These are phyloP conservation scores for Boletales sp. DNA, from an alignment of 768 basidiomycete species.

Conservation along the genomic window DNA sequence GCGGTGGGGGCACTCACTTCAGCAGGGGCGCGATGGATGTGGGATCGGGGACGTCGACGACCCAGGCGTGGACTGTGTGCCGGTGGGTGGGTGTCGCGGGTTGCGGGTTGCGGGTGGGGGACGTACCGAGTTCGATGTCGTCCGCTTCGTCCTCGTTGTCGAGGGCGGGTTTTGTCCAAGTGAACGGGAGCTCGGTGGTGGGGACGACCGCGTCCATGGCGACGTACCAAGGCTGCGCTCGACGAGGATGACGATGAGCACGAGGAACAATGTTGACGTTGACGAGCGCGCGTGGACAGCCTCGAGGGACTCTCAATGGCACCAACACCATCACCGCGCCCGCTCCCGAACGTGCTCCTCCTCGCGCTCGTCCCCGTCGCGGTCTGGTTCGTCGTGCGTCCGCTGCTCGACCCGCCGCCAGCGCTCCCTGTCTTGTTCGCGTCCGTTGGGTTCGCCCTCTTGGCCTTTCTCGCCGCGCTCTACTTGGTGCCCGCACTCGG, in stretches of 20 bases:
- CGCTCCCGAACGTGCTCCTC: slow-evolving; percentile 50
- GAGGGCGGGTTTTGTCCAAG: slow-evolving; percentile 54
- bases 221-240: too few relatives aligned
- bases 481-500: slow-evolving; percentile 83
- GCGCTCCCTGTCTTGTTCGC: slow-evolving; percentile 71
- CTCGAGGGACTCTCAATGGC: slow-evolving; percentile 17
- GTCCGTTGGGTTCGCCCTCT: slow-evolving; percentile 77
- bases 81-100: neutral
- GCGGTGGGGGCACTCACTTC: slow-evolving; percentile 39
- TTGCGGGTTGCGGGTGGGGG: neutral
- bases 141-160: slow-evolving; percentile 59
- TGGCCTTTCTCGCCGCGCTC: slow-evolving; percentile 74
- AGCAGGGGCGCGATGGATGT: slow-evolving; percentile 57
- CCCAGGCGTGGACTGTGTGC: slow-evolving; percentile 68
- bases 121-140: slow-evolving; percentile 40
- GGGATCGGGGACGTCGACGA: slow-evolving; percentile 65
- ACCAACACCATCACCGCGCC: slow-evolving; percentile 38
- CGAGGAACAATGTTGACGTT: too few relatives aligned
- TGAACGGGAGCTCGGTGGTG: slow-evolving; percentile 65
- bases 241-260: too few relatives aligned
- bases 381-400: slow-evolving; percentile 68
- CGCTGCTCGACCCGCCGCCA: slow-evolving; percentile 66
- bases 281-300: too few relatives aligned
- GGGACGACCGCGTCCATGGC: slow-evolving; percentile 42
- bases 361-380: slow-evolving; percentile 64